Base-by-base conservation (phyloP, 305 asterid genomes). In the Fraxinus dipetala region DNA sequence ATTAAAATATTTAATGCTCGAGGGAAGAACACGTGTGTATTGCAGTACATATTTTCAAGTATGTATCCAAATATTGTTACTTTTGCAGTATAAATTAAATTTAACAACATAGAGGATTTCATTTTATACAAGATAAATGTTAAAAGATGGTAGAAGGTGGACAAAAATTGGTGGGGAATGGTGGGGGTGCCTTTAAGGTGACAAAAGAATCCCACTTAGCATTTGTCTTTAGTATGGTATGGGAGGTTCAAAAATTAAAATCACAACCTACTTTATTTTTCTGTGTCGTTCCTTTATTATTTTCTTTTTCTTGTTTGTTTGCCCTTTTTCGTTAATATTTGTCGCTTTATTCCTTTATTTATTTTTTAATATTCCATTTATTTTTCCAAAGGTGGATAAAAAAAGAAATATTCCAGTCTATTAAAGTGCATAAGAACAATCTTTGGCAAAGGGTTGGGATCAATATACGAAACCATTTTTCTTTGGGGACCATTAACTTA, bases 261-360 rank as follows among this genome's bases (percentile, higher is more conserved):
- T 83, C 63, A 73, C 63, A 35, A 38, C 30, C 75, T 80, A 76
- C 83, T 84, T 85, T 81, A 34, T 5, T 54, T 84, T 79, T 83
- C 77, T 85, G 84, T 84, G 32, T 28, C 61, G 75, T 83, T 5
- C 59, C 30, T 73, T 45, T 38, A 18, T 36, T 40, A 70, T 45
- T 30, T 67, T 82, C 77, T 82, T 83, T 74, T 22, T 56, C 65
- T 90, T 84, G 83, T 85, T 88, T 83, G 88, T 74, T 87, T 81
- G 86, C 85, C 83, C 85, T 86, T 84, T 87, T 80, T 26, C 78
- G 56, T 70, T 79, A 80, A 4, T 24, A 43, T 74, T 81, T 78
- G 75, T 78, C 80, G 85, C 95, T 89, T 90, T 92, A 89, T 89
- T 81, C 87, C 85, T 84, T 86, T 86, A 34, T 32, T 32, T 32